phyloP scores from a whole-genome alignment of 805 yeast genomes.

The Isabelozyma heimii region DNA sequence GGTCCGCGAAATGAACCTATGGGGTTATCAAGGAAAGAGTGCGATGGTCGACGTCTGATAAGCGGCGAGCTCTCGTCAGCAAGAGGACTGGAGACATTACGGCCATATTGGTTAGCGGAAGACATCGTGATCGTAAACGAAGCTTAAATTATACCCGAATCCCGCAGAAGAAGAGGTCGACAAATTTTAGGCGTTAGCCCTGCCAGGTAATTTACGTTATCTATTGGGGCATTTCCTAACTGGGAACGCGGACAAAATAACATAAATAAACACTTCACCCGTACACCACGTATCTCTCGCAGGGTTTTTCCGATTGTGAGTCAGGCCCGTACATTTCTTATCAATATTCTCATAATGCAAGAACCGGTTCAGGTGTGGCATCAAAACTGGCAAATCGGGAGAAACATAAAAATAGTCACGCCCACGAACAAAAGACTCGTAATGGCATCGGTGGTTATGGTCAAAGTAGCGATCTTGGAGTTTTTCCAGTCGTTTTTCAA shows the following conservation, averaged over 20 bases:
- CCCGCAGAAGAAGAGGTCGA: too few relatives aligned
- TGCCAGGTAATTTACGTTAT: too few relatives aligned
- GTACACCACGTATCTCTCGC: too few relatives aligned
- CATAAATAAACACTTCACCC: too few relatives aligned
- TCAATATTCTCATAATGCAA: too few relatives aligned
- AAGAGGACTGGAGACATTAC: background rate
- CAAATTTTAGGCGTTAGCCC: too few relatives aligned
- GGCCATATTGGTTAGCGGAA: background rate
- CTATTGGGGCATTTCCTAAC: too few relatives aligned
- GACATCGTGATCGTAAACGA: background rate
- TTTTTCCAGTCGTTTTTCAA: constrained; percentile 14
- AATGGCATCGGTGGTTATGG: background rate
- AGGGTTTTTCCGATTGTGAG: too few relatives aligned
- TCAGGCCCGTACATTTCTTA: too few relatives aligned
- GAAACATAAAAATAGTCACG: background rate
- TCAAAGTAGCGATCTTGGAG: background rate
- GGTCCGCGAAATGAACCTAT: constrained; percentile 61
- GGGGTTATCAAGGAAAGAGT: constrained; percentile 26
- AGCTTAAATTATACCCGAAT: background rate
- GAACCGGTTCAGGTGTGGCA: background rate
- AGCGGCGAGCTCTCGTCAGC: background rate
- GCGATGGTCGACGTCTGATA: constrained; percentile 14
- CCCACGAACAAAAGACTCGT: background rate
- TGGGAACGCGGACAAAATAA: too few relatives aligned
- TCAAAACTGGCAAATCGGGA: background rate